These are phyloP conservation scores for Ulmus americana DNA, from an alignment of 331 rosid genomes.

Conservation along the genomic window DNA sequence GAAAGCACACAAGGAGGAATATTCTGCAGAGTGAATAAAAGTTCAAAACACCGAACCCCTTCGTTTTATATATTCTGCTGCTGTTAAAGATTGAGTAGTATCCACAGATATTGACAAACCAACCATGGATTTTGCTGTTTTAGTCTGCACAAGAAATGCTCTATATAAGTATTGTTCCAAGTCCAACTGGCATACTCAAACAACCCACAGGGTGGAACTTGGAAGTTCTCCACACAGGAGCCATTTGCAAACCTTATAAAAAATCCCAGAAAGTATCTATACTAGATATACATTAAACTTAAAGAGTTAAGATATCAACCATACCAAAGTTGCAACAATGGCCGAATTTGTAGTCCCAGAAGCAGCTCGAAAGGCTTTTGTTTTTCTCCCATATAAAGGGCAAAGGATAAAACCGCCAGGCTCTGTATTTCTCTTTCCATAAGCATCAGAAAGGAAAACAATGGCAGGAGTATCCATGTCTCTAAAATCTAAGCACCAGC, in stretches of 20 bases:
- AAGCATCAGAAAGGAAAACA: slow-evolving; percentile 63
- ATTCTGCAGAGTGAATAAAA: slow-evolving; percentile 15
- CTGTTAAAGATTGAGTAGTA: slow-evolving; percentile 61
- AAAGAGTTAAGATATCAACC: slow-evolving; percentile 19
- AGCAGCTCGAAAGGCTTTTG: slow-evolving; percentile 93
- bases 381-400: slow-evolving; percentile 89
- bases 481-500: slow-evolving; percentile 99
- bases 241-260: slow-evolving; percentile 16
- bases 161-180: slow-evolving; percentile 22
- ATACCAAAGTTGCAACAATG: slow-evolving; percentile 80
- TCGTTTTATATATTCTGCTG: slow-evolving; percentile 67
- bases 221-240: slow-evolving; percentile 1
- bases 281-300: not conserved
- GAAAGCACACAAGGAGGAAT: not conserved
- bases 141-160: slow-evolving; percentile 53
- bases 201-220: slow-evolving; percentile 6
- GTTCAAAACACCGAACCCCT: slow-evolving; percentile 54
- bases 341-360: slow-evolving; percentile 73
- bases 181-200: slow-evolving; percentile 12
- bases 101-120: slow-evolving; percentile 78
- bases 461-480: slow-evolving; percentile 90
- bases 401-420: slow-evolving; percentile 84
- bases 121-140: slow-evolving; percentile 85
- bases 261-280: slow-evolving; percentile 8
- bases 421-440: slow-evolving; percentile 64